These are phyloP conservation scores for Hypomontagnella monticulosa DNA, from an alignment of 495 filamentous ascomycete genomes.

Conservation along the genomic window DNA sequence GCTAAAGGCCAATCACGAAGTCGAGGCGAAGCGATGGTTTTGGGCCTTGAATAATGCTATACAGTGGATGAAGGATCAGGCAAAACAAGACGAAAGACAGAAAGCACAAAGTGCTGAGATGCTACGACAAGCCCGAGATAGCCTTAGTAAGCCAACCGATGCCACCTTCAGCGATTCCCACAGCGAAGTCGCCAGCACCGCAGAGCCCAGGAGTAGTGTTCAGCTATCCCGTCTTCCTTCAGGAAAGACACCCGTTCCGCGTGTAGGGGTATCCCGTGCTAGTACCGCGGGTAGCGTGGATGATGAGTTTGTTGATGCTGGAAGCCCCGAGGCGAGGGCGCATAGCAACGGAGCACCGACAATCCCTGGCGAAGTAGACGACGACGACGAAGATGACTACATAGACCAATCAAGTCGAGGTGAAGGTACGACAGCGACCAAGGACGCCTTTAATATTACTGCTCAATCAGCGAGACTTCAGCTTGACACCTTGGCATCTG, in stretches of 20 bases:
- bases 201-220: constrained; percentile 56
- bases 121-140: constrained; percentile 77
- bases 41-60: constrained; percentile 99
- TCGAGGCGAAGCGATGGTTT: constrained; percentile 93
- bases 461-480: constrained; percentile 94
- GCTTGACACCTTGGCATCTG: constrained; percentile 84
- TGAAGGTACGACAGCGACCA: constrained; percentile 74
- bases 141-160: constrained; percentile 56
- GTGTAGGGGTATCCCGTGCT: constrained; percentile 43
- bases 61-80: constrained; percentile 97
- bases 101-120: constrained; percentile 77
- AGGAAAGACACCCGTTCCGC: constrained; percentile 39
- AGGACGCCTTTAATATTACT: constrained; percentile 94
- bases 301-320: constrained; percentile 55
- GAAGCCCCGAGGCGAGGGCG: constrained; percentile 46
- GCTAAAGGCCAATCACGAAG: constrained; percentile 94
- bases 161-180: constrained; percentile 54
- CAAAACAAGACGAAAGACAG: constrained; percentile 83
- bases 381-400: constrained; percentile 85
- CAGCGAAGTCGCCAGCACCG: constrained; percentile 62
- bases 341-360: constrained; percentile 28
- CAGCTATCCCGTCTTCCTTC: constrained; percentile 57
- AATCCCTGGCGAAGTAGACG: constrained; percentile 49
- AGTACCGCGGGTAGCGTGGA: constrained; percentile 54
- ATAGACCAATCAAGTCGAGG: constrained; percentile 83